These are phyloP conservation scores for Panellus pusillus DNA, from an alignment of 768 basidiomycete species.

Conservation along the genomic window DNA sequence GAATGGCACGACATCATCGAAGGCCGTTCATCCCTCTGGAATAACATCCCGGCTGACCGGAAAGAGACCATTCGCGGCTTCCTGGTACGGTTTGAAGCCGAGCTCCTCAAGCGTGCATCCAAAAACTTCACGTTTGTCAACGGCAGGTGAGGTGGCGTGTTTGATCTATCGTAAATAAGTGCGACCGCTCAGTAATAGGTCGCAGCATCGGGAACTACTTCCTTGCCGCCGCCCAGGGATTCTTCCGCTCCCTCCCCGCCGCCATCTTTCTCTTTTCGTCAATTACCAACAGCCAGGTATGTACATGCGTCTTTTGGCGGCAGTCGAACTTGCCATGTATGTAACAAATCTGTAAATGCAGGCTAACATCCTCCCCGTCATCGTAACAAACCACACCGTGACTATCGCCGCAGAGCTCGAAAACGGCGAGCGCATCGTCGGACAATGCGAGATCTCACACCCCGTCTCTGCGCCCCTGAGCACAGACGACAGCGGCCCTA, in stretches of 20 bases:
- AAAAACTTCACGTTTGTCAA: conserved; percentile 94
- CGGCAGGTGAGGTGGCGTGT: conserved; percentile 55
- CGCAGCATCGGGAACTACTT: conserved; percentile 87
- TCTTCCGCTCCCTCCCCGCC: conserved; percentile 90
- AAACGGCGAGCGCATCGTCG: conserved; percentile 76
- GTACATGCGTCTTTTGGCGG: conserved; percentile 25
- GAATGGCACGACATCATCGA: conserved; percentile 93
- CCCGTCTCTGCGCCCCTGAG: conserved; percentile 44
- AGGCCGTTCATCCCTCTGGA: conserved; percentile 79
- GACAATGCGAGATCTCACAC: conserved; percentile 94
- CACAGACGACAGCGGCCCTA: conserved; percentile 29
- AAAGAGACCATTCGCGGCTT: conserved; percentile 93
- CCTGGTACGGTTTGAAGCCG: conserved; percentile 88
- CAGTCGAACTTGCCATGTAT: conserved; percentile 25
- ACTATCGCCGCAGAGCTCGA: conserved; percentile 90
- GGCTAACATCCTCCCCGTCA: conserved; percentile 85
- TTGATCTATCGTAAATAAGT: too few species aligned
- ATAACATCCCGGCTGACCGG: conserved; percentile 82
- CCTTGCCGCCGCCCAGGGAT: conserved; percentile 82
- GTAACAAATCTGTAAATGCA: conserved; percentile 17
- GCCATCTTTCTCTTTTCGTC: conserved; percentile 94
- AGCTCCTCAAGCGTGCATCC: conserved; percentile 84
- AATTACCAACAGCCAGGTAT: conserved; percentile 73
- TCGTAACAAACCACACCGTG: conserved; percentile 94
- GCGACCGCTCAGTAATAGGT: neutral